A percentile compares a stretch with the other conserved stretches of the same genome.
These are phyloP conservation scores for Sporothrix sp. DNA, from an alignment of 2,329 filamentous ascomycete species.

Conservation along the genomic window DNA sequence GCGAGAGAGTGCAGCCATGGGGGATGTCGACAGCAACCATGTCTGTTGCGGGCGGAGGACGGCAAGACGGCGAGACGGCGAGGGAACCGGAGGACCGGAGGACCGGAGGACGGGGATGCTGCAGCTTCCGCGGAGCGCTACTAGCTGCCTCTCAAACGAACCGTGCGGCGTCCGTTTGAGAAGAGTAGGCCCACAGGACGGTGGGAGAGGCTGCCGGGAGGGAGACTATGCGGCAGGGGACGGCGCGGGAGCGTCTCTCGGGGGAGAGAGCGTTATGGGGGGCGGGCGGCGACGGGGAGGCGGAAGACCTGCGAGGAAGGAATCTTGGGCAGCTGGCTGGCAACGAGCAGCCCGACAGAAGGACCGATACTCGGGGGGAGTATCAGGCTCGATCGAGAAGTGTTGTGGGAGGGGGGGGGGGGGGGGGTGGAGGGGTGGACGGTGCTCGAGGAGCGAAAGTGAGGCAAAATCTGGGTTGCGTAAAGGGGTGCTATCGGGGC, in stretches of 20 bases:
- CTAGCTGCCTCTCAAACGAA: conserved; percentile 97
- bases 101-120: not conserved
- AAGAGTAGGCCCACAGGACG: conserved; percentile 88
- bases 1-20: conserved; percentile 71
- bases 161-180: conserved; percentile 87
- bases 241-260: conserved; percentile 58
- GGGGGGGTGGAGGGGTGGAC: conserved; percentile 24
- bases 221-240: too few relatives aligned
- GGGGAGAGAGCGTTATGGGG: conserved; percentile 72
- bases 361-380: conserved; percentile 55
- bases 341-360: conserved; percentile 4
- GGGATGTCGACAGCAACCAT: conserved; percentile 82
- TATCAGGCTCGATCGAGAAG: conserved; percentile 61
- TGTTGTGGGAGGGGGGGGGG: not conserved
- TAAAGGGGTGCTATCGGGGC: conserved; percentile 50
- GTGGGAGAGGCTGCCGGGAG: conserved; percentile 83
- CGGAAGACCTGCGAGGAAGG: conserved; percentile 72
- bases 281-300: conserved; percentile 72
- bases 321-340: conserved; percentile 64
- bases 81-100: not conserved
- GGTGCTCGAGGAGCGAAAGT: not conserved
- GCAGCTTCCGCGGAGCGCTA: conserved; percentile 74
- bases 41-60: conserved; percentile 33
- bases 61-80: not conserved
- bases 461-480: conserved; percentile 19